Conservation (phyloP, 768 basidiomycete species). For the Boletus insuetus region DNA sequence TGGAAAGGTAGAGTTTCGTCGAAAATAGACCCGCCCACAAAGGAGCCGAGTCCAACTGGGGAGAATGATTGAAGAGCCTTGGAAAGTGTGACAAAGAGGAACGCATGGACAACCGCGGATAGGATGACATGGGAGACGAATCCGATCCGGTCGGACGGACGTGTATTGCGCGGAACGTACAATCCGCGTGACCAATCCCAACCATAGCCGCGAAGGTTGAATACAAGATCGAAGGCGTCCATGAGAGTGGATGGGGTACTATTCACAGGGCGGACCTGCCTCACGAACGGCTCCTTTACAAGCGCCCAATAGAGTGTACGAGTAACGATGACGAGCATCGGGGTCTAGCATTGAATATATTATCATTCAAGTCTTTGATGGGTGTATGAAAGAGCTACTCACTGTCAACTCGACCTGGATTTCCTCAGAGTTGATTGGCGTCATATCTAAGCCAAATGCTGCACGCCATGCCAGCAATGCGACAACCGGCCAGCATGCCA, state of each 20-base stretch:
- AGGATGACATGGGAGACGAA: not conserved
- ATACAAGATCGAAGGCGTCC: not conserved
- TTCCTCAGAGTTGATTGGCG: not conserved
- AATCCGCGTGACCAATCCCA: not conserved
- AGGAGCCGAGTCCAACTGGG: not conserved
- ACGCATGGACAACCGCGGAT: not conserved
- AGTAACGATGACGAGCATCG: not conserved
- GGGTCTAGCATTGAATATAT: not conserved
- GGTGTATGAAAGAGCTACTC: not conserved
- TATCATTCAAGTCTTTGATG: no score
- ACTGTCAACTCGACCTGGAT: not conserved
- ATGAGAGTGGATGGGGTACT: not conserved
- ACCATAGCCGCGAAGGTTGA: not conserved
- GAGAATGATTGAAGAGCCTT: not conserved
- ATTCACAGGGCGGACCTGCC: not conserved
- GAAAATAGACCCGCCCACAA: not conserved
- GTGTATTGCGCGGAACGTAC: not conserved
- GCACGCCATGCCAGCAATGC: no score
- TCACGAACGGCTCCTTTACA: not conserved
- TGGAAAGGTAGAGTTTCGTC: not conserved
- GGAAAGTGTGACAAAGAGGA: not conserved
- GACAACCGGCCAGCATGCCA: no score
- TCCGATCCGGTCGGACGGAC: not conserved
- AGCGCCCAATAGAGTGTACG: not conserved
- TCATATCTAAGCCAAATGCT: not conserved